Conservation (phyloP, 352 stramenopile genomes). For the Globisporangium takayamanum region DNA sequence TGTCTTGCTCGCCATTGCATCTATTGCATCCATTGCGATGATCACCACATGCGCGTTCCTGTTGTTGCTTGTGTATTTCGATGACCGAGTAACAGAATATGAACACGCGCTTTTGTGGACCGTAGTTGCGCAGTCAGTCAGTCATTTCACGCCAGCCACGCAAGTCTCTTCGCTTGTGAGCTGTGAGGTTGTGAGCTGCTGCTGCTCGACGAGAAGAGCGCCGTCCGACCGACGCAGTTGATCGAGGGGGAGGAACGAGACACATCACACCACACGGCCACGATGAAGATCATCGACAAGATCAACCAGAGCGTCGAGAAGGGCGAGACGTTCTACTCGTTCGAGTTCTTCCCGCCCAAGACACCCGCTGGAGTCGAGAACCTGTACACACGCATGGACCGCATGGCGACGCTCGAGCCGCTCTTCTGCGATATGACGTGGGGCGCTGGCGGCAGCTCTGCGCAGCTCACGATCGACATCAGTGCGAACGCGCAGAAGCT, state of each 20-base stretch:
- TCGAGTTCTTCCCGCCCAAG: slow-evolving; percentile 99
- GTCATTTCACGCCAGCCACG: too few species aligned
- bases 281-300: slow-evolving; percentile 89
- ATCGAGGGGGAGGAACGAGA: neutral
- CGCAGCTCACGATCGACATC: slow-evolving; percentile 95
- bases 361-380: slow-evolving; percentile 96
- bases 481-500: slow-evolving; percentile 90
- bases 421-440: slow-evolving; percentile 99
- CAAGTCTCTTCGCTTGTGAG: too few species aligned
- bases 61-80: too few species aligned
- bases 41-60: too few species aligned
- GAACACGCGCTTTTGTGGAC: too few species aligned
- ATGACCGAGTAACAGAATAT: too few species aligned
- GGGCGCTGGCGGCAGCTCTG: slow-evolving; percentile 95
- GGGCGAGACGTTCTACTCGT: slow-evolving; percentile 91
- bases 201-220: too few species aligned
- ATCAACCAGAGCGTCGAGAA: slow-evolving; percentile 74
- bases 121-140: too few species aligned
- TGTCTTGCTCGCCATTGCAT: neutral
- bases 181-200: too few species aligned
- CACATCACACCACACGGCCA: neutral
- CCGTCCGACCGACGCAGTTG: too few species aligned
- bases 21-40: neutral
- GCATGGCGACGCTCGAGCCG: slow-evolving; percentile 92
- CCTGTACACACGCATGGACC: slow-evolving; percentile 95